Percentiles rank a stretch among this genome's conserved stretches.
phyloP scores from a whole-genome alignment of 495 filamentous ascomycete species.

The Aspergillus heteromorphus region DNA sequence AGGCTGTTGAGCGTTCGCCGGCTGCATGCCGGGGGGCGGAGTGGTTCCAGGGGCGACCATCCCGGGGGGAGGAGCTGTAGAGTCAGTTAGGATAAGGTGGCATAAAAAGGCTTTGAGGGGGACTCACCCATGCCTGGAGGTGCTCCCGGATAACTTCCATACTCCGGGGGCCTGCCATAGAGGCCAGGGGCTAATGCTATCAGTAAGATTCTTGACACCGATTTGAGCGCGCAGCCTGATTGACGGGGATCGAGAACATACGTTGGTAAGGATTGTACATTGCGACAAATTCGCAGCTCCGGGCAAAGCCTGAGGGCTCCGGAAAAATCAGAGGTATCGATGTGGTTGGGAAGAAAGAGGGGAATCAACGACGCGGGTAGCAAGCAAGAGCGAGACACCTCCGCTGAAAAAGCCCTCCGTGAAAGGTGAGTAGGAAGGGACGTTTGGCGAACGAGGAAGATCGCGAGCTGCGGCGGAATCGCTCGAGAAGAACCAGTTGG shows the following conservation, averaged over 20 bases:
- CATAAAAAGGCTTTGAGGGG: constrained; percentile 6
- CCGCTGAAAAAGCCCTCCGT: neutral
- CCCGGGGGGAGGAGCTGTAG: constrained; percentile 49
- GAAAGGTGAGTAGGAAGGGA: neutral
- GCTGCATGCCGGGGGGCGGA: constrained; percentile 75
- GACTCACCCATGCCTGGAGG: constrained; percentile 83
- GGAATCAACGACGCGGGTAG: neutral
- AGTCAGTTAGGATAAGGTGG: constrained; percentile 9
- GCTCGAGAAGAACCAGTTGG: constrained; percentile 12
- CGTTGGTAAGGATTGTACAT: constrained; percentile 81
- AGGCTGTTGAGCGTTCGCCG: constrained; percentile 58
- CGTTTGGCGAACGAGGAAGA: neutral
- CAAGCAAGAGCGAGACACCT: neutral
- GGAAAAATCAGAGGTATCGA: neutral
- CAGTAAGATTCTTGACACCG: constrained; percentile 2
- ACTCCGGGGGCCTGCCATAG: constrained; percentile 70
- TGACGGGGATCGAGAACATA: constrained; percentile 21
- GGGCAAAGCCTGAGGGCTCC: neutral
- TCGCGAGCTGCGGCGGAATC: constrained; percentile 7
- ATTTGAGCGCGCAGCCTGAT: neutral
- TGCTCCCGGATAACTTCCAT: constrained; percentile 66
- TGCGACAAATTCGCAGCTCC: constrained; percentile 18
- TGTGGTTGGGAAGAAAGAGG: neutral
- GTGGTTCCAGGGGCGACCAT: constrained; percentile 75
- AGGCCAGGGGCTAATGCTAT: constrained; percentile 40